These are phyloP conservation scores for Saccharomyces hybrid DNA, from an alignment of 1,139 yeast genomes.

Conservation along the genomic window DNA sequence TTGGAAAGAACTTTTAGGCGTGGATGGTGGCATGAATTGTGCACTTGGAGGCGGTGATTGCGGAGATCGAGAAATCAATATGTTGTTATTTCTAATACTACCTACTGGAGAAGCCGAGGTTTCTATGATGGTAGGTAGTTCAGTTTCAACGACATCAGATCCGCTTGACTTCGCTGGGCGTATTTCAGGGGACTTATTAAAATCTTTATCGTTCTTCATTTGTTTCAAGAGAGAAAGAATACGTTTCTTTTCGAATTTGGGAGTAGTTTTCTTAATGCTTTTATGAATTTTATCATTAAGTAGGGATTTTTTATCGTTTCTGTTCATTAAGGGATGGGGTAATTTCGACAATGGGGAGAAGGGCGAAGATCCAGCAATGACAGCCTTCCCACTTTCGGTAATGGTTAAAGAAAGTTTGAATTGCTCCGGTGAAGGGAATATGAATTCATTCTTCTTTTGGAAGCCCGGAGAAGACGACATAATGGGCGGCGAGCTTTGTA, in stretches of 20 bases:
- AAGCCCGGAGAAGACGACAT: slow-evolving; percentile 7
- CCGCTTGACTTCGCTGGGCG: neutral
- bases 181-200: neutral
- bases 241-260: slow-evolving; percentile 15
- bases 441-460: neutral
- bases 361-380: slow-evolving; percentile 11
- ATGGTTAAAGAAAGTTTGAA: slow-evolving; percentile 19
- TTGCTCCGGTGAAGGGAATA: slow-evolving; percentile 4
- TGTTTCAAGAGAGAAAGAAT: slow-evolving; percentile 22
- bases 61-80: neutral
- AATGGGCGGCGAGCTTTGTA: slow-evolving; percentile 19
- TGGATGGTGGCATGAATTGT: slow-evolving; percentile 14
- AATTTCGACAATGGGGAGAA: slow-evolving; percentile 8
- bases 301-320: neutral
- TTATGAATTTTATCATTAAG: neutral
- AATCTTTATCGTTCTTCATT: slow-evolving; percentile 17
- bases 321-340: neutral
- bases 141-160: neutral
- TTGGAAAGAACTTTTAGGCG: slow-evolving; percentile 23
- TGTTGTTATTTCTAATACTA: neutral
- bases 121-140: slow-evolving; percentile 5
- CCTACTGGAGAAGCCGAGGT: neutral
- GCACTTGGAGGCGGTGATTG: neutral
- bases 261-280: slow-evolving; percentile 1
- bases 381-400: slow-evolving; percentile 23